Evolutionary conservation across 176 grass and related monocot species (phyloP).

Genomic region (Hsuehochloa calcarea): DNA sequence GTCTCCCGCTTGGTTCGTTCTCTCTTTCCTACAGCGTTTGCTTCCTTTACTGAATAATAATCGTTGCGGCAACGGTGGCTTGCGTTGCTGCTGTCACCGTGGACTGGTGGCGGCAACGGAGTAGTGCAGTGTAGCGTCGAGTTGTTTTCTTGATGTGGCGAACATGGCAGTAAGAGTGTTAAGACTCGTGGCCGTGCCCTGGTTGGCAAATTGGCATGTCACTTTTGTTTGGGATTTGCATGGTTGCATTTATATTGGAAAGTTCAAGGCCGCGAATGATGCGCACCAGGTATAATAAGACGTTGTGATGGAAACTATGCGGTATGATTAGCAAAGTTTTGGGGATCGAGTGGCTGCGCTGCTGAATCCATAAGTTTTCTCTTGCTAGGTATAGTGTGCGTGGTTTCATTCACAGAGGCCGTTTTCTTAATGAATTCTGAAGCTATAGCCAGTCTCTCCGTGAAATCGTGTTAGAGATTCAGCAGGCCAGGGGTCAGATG

Average conservation of each 20-base stretch:
- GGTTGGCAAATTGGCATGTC: neutral
- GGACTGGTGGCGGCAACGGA: neutral
- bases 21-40: neutral
- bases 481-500: slow-evolving; percentile 18
- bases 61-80: slow-evolving; percentile 12
- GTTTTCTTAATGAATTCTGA: neutral
- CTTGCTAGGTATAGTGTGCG: too few species aligned
- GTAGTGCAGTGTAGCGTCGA: neutral
- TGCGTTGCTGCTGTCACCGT: neutral
- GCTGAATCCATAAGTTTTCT: too few species aligned
- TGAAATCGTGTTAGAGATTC: neutral
- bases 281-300: neutral
- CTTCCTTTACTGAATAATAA: slow-evolving; percentile 40
- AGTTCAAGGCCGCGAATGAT: neutral
- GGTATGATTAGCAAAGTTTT: too few species aligned
- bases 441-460: neutral
- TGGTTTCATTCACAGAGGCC: neutral
- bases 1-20: neutral
- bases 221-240: neutral
- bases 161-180: neutral
- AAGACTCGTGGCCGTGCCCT: neutral
- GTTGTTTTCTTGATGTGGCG: neutral
- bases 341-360: too few species aligned
- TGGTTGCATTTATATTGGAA: neutral
- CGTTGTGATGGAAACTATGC: neutral